Conservation (phyloP, 805 yeast species). For the Myxozyma lipomycoides region DNA sequence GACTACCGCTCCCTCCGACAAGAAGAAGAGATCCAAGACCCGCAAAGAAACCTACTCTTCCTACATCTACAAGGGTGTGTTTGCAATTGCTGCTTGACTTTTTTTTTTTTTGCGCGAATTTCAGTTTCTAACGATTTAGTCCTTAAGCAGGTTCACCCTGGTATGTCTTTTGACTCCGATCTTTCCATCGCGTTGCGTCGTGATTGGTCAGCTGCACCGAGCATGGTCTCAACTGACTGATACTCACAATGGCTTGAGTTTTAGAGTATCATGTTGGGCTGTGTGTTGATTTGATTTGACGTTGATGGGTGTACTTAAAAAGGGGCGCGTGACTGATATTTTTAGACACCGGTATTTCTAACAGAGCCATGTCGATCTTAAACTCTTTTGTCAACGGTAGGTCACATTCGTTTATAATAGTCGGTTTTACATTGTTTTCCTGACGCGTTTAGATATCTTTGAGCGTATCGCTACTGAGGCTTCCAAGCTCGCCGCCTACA, state of each 20-base stretch:
- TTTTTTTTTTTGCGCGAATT: constrained; percentile 1
- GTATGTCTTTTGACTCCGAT: constrained; percentile 18
- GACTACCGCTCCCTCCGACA: constrained; percentile 71
- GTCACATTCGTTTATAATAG: not conserved
- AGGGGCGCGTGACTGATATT: too few species aligned
- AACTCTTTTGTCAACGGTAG: constrained; percentile 89
- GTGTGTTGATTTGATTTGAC: too few species aligned
- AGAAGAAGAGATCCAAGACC: constrained; percentile 89
- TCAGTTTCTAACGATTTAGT: constrained; percentile 43
- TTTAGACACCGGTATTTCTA: constrained; percentile 88
- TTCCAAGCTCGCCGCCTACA: constrained; percentile 96
- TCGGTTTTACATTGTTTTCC: not conserved
- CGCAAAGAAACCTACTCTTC: constrained; percentile 98
- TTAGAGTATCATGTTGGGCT: too few species aligned
- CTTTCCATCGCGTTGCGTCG: not conserved
- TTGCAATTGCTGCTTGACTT: not conserved
- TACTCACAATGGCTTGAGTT: not conserved
- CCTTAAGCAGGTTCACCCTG: constrained; percentile 98
- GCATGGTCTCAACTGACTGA: not conserved
- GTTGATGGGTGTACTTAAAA: too few species aligned
- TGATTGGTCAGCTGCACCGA: constrained; percentile 6
- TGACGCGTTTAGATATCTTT: constrained; percentile 56
- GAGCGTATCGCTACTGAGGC: constrained; percentile 98
- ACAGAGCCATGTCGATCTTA: constrained; percentile 97
- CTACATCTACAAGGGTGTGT: constrained; percentile 76